Percentiles rank a stretch among this genome's conserved stretches.
phyloP scores from a whole-genome alignment of 2,329 filamentous ascomycete species.

The Simplicillium sp. region DNA sequence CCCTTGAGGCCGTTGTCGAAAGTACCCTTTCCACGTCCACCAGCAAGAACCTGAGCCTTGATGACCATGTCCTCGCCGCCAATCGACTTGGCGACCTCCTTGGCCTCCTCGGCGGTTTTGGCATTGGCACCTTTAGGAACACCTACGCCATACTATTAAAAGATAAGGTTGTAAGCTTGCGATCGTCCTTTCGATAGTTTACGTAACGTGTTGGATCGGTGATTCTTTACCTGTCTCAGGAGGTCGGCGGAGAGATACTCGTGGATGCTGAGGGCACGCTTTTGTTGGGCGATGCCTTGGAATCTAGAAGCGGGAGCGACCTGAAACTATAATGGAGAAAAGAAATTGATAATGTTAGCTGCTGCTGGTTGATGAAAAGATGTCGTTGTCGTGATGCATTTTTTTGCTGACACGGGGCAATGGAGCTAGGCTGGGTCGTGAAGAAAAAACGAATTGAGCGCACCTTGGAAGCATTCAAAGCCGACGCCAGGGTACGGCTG shows the following conservation, averaged over 20 bases:
- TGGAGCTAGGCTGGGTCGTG: not conserved
- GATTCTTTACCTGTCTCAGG: conserved; percentile 54
- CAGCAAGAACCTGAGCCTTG: conserved; percentile 97
- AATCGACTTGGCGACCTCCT: conserved; percentile 82
- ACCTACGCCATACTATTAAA: conserved; percentile 76
- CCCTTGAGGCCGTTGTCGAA: conserved; percentile 99
- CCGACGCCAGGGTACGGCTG: conserved; percentile 70
- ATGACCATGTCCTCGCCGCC: conserved; percentile 97
- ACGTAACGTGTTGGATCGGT: conserved; percentile 8
- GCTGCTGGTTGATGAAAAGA: conserved; percentile 1
- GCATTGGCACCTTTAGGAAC: conserved; percentile 87
- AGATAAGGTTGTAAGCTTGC: conserved; percentile 8
- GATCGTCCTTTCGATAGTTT: conserved; percentile 9
- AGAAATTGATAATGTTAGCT: conserved; percentile 7
- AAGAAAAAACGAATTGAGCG: conserved; percentile 20
- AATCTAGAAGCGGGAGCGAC: conserved; percentile 41
- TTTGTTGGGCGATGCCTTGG: conserved; percentile 65
- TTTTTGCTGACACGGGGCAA: conserved; percentile 3
- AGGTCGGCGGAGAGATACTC: conserved; percentile 96
- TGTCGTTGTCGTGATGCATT: conserved; percentile 5
- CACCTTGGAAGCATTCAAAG: conserved; percentile 70
- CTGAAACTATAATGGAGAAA: conserved; percentile 9
- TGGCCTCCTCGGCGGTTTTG: conserved; percentile 71
- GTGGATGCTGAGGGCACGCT: conserved; percentile 88
- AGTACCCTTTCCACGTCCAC: conserved; percentile 92